Percentiles rank a stretch among this genome's conserved stretches.
phyloP scores from a whole-genome alignment of 331 rosid species.

The Telfairia occidentalis region DNA sequence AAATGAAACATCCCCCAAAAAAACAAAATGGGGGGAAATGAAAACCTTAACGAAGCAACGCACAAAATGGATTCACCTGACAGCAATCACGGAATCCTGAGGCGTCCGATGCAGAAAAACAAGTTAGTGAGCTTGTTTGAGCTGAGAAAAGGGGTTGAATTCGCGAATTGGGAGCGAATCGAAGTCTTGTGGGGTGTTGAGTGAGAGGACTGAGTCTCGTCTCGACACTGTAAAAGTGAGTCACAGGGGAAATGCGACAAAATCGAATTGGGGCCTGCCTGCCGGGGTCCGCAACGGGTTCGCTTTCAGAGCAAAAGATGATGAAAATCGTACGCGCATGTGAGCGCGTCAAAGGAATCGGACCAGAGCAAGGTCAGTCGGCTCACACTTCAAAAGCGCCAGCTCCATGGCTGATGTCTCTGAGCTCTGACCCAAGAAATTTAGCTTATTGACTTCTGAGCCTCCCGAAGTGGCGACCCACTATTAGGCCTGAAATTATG shows the following conservation, averaged over 20 bases:
- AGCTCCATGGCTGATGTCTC: background rate
- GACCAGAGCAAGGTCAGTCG: background rate
- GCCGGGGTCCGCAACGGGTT: background rate
- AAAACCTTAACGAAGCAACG: background rate
- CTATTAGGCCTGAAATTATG: too few relatives aligned
- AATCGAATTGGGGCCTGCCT: background rate
- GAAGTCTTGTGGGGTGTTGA: slow-evolving; percentile 2
- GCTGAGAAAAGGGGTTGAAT: background rate
- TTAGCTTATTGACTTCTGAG: background rate
- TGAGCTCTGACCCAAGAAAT: background rate
- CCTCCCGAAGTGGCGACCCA: background rate
- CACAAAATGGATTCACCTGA: background rate
- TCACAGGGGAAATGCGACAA: background rate
- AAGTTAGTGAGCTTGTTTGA: background rate
- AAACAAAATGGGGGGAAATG: background rate
- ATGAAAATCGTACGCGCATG: background rate
- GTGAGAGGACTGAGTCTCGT: background rate
- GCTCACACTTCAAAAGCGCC: background rate
- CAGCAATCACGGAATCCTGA: background rate
- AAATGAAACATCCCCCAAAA: background rate
- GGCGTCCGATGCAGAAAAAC: background rate
- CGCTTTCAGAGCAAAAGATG: background rate
- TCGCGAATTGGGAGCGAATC: background rate
- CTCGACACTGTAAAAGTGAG: slow-evolving; percentile 1
- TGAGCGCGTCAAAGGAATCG: background rate